These are phyloP conservation scores for Tricholoma hemisulphureum DNA, from an alignment of 768 basidiomycete species.

Conservation along the genomic window DNA sequence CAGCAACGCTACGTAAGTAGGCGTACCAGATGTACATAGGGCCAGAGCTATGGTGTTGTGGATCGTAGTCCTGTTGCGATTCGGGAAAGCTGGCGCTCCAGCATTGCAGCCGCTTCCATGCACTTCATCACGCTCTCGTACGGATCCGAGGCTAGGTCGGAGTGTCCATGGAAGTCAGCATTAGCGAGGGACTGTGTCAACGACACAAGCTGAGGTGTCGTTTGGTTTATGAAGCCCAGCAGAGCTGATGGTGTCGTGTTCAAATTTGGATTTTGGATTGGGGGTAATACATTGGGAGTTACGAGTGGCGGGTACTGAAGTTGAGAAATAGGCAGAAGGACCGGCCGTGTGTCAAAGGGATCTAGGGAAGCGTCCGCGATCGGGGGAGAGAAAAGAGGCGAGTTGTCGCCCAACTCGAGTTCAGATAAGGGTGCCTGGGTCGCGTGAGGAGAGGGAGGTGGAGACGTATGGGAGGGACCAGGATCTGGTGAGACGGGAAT, in stretches of 20 bases:
- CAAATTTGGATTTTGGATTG: neutral
- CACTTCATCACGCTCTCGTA: slow-evolving; percentile 3
- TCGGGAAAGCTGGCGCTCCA: slow-evolving; percentile 9
- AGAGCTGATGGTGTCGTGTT: neutral
- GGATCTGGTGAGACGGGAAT: neutral
- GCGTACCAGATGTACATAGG: no score
- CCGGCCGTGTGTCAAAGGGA: no score
- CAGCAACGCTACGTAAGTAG: no score
- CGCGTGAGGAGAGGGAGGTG: neutral
- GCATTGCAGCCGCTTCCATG: slow-evolving; percentile 11
- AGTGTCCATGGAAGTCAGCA: neutral
- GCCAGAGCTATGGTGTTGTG: neutral
- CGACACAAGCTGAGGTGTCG: slow-evolving; percentile 1
- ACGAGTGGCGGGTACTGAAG: neutral
- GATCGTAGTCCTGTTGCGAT: neutral
- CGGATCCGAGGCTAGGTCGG: neutral
- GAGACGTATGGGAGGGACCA: neutral
- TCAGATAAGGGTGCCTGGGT: neutral
- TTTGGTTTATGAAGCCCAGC: neutral
- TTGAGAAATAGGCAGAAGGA: no score
- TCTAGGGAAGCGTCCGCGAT: no score
- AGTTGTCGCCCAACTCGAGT: neutral
- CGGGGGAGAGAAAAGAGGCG: neutral
- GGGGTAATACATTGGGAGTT: neutral
- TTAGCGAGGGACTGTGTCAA: slow-evolving; percentile 3